Conservation (phyloP, 345 rosid genomes). For the Populus simonii region DNA sequence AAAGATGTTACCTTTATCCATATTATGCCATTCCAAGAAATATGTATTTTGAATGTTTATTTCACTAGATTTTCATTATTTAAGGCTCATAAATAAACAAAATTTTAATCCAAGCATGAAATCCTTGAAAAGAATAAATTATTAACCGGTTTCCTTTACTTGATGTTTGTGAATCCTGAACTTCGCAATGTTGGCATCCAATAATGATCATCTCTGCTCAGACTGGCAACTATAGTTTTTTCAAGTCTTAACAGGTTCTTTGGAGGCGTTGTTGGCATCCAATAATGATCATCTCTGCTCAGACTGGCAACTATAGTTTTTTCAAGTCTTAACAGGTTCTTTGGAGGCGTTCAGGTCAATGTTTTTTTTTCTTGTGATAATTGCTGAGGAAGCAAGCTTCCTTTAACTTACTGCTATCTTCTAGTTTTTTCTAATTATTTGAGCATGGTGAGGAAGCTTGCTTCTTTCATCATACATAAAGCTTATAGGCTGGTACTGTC, state of each 20-base stretch:
- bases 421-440: too few relatives aligned
- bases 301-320: not conserved
- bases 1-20: too few relatives aligned
- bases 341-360: not conserved
- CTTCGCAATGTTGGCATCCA: not conserved
- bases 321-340: not conserved
- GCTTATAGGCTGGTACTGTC: too few relatives aligned
- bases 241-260: not conserved
- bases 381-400: not conserved
- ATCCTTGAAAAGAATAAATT: not conserved
- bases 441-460: too few relatives aligned
- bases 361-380: not conserved
- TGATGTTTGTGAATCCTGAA: not conserved
- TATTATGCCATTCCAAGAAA: not conserved
- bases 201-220: not conserved
- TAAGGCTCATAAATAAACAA: not conserved
- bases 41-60: not conserved
- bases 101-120: not conserved
- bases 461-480: too few relatives aligned
- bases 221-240: not conserved
- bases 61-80: not conserved
- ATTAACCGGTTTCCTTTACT: not conserved
- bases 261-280: not conserved
- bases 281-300: not conserved
- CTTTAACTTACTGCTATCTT: not conserved